Conservation (phyloP, 306 rosid genomes). For the Acacia melanoxylon region DNA sequence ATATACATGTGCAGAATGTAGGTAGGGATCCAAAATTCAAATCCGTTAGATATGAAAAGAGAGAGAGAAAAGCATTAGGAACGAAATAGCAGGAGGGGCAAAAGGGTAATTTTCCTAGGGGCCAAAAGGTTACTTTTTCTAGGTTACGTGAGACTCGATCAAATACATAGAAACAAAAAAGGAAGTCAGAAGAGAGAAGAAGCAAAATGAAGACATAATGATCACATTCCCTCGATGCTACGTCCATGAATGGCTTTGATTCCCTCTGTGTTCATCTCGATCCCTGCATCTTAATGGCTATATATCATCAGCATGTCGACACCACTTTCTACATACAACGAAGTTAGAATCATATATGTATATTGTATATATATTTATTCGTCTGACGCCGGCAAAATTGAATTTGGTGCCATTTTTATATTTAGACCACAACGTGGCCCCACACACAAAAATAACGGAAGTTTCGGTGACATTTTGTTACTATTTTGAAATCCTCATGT, state of each 20-base stretch:
- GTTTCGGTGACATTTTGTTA: no score
- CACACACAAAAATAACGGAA: no score
- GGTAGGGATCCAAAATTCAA: not conserved
- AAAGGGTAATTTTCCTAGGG: no score
- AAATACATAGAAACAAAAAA: not conserved
- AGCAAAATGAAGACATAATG: constrained; percentile 8
- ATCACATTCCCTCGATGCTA: not conserved
- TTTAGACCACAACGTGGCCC: no score
- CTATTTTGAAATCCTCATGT: no score
- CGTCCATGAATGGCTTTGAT: not conserved
- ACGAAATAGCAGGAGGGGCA: no score
- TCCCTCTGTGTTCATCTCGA: not conserved
- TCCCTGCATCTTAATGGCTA: not conserved
- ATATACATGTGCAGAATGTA: no score
- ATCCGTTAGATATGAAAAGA: not conserved
- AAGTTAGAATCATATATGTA: not conserved
- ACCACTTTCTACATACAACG: not conserved
- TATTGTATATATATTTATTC: no score
- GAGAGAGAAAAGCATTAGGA: no score
- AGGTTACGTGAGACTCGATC: not conserved
- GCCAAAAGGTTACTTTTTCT: no score
- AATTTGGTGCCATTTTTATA: no score
- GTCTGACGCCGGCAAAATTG: no score
- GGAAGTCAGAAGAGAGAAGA: not conserved
- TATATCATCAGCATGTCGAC: not conserved